Evolutionary conservation across 441 rosid species (phyloP).

Genomic region (Euphorbia celastroides): DNA sequence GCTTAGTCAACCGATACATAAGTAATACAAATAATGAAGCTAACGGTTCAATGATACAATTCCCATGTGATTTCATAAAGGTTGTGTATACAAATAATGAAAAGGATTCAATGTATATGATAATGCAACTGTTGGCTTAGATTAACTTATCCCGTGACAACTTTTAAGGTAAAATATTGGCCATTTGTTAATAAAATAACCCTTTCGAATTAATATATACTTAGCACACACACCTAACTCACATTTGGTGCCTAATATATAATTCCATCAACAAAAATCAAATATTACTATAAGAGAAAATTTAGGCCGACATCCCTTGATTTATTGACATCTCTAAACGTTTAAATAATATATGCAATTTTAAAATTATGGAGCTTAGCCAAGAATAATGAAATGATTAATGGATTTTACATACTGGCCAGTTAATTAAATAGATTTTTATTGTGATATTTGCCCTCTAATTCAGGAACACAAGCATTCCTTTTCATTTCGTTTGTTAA

Average conservation of each 20-base stretch:
- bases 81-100: conserved; percentile 20
- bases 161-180: not conserved
- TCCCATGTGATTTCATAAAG: conserved; percentile 60
- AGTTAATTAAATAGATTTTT: too few relatives aligned
- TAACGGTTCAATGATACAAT: conserved; percentile 38
- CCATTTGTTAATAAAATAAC: not conserved
- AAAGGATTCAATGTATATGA: conserved; percentile 26
- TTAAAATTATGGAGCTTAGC: not conserved
- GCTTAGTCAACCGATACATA: too few relatives aligned
- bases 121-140: conserved; percentile 20
- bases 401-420: too few relatives aligned
- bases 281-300: conserved; percentile 12
- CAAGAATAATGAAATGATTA: not conserved
- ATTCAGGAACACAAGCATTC: too few relatives aligned
- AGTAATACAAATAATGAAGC: conserved; percentile 29
- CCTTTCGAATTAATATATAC: not conserved
- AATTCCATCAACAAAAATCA: not conserved
- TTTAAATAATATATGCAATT: not conserved
- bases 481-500: too few relatives aligned
- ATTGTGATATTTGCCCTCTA: not conserved
- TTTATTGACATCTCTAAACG: conserved; percentile 16
- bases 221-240: conserved; percentile 15
- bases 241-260: conserved; percentile 17
- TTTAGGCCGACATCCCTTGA: conserved; percentile 27
- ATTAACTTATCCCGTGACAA: conserved; percentile 1